A percentile compares a stretch with the other conserved stretches of the same genome.
Evolutionary conservation across 1,139 yeast genomes (phyloP).

Genomic region (Taphrina confusa): DNA sequence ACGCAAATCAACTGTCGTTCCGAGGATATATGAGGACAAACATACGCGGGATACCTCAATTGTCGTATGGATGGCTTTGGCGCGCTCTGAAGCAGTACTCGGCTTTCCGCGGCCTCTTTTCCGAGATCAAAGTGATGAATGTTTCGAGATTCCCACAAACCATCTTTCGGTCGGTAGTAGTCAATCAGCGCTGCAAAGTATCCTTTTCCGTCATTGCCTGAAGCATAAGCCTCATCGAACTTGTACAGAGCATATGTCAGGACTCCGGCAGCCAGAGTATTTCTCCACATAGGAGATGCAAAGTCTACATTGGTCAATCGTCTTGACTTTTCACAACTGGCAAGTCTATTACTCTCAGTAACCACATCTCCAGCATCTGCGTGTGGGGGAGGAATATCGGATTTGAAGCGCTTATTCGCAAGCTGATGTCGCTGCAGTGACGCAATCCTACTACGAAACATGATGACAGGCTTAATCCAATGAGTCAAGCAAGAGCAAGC

Average conservation of each 20-base stretch:
- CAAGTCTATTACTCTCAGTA: slow-evolving; percentile 16
- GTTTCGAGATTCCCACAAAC: slow-evolving; percentile 30
- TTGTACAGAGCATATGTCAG: slow-evolving; percentile 22
- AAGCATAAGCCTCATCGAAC: slow-evolving; percentile 27
- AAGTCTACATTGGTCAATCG: slow-evolving; percentile 4
- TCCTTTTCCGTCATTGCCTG: slow-evolving; percentile 18
- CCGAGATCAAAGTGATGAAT: slow-evolving; percentile 28
- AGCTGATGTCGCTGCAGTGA: not conserved
- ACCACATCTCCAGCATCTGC: slow-evolving; percentile 17
- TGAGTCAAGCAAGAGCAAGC: too few species aligned
- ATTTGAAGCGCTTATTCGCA: slow-evolving; percentile 13
- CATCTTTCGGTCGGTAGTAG: slow-evolving; percentile 26
- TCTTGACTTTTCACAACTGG: not conserved
- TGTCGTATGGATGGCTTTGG: slow-evolving; percentile 19
- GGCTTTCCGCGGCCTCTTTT: slow-evolving; percentile 23
- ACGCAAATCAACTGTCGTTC: not conserved
- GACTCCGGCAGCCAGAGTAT: slow-evolving; percentile 12
- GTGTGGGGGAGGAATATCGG: slow-evolving; percentile 25
- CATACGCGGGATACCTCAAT: slow-evolving; percentile 33
- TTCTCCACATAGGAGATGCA: slow-evolving; percentile 31
- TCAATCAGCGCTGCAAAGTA: slow-evolving; percentile 18
- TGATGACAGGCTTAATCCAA: not conserved
- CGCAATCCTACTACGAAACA: slow-evolving; percentile 4
- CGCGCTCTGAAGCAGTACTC: slow-evolving; percentile 22
- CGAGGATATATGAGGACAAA: not conserved